Evolutionary conservation across 306 rosid species (phyloP), one percentile per base, ranked within the genome.

Genomic region (Cicer judaicum): DNA sequence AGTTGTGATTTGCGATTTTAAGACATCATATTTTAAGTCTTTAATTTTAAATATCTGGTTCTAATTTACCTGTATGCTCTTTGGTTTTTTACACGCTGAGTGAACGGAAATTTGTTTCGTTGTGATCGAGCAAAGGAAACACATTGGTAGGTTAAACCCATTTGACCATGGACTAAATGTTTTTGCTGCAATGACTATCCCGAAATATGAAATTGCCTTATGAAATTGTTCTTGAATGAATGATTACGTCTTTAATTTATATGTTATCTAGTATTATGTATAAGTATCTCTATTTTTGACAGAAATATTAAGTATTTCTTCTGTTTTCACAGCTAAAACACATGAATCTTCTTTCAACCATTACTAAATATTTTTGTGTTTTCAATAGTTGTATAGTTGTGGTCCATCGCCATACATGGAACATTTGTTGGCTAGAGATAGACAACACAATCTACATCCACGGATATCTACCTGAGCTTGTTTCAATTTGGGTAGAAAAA

Each of bases 11-110:
- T 60, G 46, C 41, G 36, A 49, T 75, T 8, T 59, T 16, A 62
- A 59, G 56, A 55, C 9, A 43, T 64, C 64, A 53, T 36, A 79
- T 53, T 62, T 55, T 13, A 14, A 47, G 16, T 15, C 60, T 48
- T 43, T 18, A n/a, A 43, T 46, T 43, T 40, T 29, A 42, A 16
- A 14, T 68, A 29, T 29, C 6, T 29, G 64, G 64, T 7, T 57
- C 21, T 24, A 50, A 38, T 69, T 40, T n/a, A n/a, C 53, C 14
- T 69, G 1, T 36, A 16, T 48, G 43, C n/a, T 19, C 14, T 70
- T 38, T 68, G 60, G n/a, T 49, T 53, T 10, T 70, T 70, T 6
- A 19, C 52, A 15, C 8, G 16, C 7, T 70, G 18, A 36, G 36
- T 52, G 16, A 43, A 42, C 5, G 54, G 10, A 46, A 19, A 11